Evolutionary conservation across 257 asterid genomes (phyloP).

Genomic region (Mitragyna speciosa): DNA sequence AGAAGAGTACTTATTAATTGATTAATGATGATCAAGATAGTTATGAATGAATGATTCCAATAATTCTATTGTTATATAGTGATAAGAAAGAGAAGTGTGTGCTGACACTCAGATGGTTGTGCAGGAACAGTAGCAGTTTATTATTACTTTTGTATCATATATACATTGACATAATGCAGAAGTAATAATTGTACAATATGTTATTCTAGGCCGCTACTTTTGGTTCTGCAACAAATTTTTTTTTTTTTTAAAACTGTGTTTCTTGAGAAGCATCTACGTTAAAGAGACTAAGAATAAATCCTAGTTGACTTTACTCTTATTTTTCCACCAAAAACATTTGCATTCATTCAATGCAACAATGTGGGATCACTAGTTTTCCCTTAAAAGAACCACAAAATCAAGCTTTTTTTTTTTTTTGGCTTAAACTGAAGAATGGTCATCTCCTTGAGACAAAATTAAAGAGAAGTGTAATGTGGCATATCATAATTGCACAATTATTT

Average conservation of each 20-base stretch:
- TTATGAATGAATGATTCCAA: conserved; percentile 5
- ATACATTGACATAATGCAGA: not conserved
- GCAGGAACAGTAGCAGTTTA: not conserved
- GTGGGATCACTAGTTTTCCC: not conserved
- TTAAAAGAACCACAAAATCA: not conserved
- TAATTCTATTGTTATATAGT: conserved; percentile 22
- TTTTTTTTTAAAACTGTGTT: not conserved
- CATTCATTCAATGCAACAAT: not conserved
- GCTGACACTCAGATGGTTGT: not conserved
- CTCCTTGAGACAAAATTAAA: too few species aligned
- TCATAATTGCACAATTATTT: not conserved
- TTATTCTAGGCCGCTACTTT: conserved; percentile 11
- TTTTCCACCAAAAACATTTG: not conserved
- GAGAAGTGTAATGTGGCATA: not conserved
- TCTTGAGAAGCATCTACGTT: not conserved
- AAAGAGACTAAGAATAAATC: too few species aligned
- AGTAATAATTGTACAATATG: not conserved
- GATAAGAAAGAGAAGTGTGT: conserved; percentile 1
- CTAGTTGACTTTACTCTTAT: not conserved
- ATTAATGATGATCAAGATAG: not conserved
- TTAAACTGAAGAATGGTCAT: too few species aligned
- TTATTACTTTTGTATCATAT: not conserved
- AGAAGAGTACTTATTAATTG: not conserved
- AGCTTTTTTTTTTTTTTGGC: too few species aligned
- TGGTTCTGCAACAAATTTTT: not conserved